phyloP scores from a whole-genome alignment of 352 stramenopile genomes.

The Plasmopara halstedii region DNA sequence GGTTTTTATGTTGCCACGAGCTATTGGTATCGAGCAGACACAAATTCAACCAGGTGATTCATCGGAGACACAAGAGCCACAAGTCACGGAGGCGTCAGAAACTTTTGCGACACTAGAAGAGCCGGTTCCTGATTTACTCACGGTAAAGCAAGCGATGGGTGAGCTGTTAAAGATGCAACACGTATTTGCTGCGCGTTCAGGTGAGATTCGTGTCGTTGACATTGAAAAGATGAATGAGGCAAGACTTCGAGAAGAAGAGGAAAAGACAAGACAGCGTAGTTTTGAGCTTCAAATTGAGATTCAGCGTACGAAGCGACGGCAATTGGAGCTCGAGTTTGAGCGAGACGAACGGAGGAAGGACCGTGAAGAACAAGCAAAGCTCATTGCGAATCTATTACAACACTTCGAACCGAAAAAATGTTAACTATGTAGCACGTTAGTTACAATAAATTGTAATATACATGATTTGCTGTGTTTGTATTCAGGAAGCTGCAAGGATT shows the following conservation, averaged over 20 bases:
- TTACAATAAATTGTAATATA: too few relatives aligned
- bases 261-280: constrained; percentile 19
- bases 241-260: constrained; percentile 19
- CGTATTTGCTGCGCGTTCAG: constrained; percentile 3
- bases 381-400: constrained; percentile 17
- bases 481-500: too few relatives aligned
- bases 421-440: too few relatives aligned
- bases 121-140: constrained; percentile 7
- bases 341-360: constrained; percentile 22
- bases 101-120: neutral
- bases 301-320: constrained; percentile 17
- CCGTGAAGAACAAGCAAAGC: constrained; percentile 20
- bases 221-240: constrained; percentile 20
- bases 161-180: constrained; percentile 22
- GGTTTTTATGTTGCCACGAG: constrained; percentile 1
- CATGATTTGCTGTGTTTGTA: too few relatives aligned
- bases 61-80: neutral
- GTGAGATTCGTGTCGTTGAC: constrained; percentile 6
- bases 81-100: neutral
- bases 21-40: constrained; percentile 4
- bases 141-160: constrained; percentile 10
- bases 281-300: constrained; percentile 24
- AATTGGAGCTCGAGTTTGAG: constrained; percentile 22
- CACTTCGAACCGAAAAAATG: constrained; percentile 13
- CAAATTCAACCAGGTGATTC: constrained; percentile 1